phyloP scores from a whole-genome alignment of 257 asterid species.

The Gardenia jasminoides region DNA sequence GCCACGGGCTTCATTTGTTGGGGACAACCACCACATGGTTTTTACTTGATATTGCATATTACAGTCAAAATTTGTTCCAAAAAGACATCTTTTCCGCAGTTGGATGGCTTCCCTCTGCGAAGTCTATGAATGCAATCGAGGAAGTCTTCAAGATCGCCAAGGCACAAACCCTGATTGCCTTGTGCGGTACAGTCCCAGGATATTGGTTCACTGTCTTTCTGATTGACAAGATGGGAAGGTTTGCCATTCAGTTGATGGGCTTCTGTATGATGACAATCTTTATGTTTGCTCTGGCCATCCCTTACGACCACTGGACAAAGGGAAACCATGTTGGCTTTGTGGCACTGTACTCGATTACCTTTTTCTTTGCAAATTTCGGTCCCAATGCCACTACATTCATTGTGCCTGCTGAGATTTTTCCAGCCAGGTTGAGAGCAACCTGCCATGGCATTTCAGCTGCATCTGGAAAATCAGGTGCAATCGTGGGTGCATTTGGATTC shows the following conservation, averaged over 20 bases:
- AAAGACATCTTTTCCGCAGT: conserved; percentile 57
- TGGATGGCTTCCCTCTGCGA: conserved; percentile 63
- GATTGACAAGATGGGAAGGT: conserved; percentile 47
- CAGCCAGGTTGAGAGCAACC: conserved; percentile 59
- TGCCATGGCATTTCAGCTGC: conserved; percentile 76
- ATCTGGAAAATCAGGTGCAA: conserved; percentile 58
- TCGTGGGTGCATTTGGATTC: conserved; percentile 68
- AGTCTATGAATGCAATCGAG: conserved; percentile 42
- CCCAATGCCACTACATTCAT: conserved; percentile 63
- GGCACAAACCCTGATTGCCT: conserved; percentile 62
- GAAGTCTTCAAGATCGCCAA: conserved; percentile 48
- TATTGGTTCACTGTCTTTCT: conserved; percentile 59
- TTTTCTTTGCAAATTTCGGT: conserved; percentile 61
- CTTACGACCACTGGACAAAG: conserved; percentile 56
- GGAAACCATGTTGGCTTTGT: conserved; percentile 46
- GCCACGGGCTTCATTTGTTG: conserved; percentile 56
- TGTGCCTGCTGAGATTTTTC: conserved; percentile 71
- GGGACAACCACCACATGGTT: conserved; percentile 62
- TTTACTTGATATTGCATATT: conserved; percentile 57
- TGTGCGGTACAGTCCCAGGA: conserved; percentile 61
- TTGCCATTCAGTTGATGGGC: conserved; percentile 46
- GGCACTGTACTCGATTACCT: conserved; percentile 45
- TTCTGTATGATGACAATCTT: conserved; percentile 55
- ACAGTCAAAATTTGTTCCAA: conserved; percentile 62
- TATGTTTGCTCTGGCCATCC: conserved; percentile 56